phyloP scores from a whole-genome alignment of 2,329 filamentous ascomycete species.

The Lojkania enalia region DNA sequence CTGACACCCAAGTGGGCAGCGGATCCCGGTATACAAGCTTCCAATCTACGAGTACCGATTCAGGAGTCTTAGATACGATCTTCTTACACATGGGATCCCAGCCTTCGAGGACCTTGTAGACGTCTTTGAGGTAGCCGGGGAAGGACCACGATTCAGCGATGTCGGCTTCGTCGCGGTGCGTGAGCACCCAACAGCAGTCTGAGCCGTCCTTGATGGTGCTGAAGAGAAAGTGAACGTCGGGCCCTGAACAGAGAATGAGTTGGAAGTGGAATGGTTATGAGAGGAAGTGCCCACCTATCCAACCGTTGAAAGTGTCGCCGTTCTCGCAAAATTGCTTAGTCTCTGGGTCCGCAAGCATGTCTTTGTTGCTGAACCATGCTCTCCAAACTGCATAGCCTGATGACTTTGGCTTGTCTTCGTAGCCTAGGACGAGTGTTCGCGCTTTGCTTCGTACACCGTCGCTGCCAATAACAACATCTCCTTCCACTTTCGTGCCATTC shows the following conservation, averaged over 20 bases:
- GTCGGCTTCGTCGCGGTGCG: conserved; percentile 40
- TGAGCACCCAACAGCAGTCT: conserved; percentile 45
- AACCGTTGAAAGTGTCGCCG: conserved; percentile 44
- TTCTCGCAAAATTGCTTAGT: conserved; percentile 44
- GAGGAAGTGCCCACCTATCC: conserved; percentile 34
- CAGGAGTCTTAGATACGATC: conserved; percentile 42
- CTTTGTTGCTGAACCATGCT: conserved; percentile 48
- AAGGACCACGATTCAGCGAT: conserved; percentile 44
- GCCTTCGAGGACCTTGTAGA: conserved; percentile 36
- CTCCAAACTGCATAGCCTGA: conserved; percentile 59
- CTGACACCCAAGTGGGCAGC: conserved; percentile 56
- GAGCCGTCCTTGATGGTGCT: conserved; percentile 40
- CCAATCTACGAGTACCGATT: conserved; percentile 53
- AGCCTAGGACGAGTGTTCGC: conserved; percentile 56
- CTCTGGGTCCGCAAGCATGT: conserved; percentile 45
- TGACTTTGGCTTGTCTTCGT: conserved; percentile 56
- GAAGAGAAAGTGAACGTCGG: conserved; percentile 46
- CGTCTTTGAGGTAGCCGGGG: conserved; percentile 38
- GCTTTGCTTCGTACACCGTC: conserved; percentile 59
- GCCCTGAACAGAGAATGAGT: conserved; percentile 21
- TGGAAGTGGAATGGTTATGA: background rate
- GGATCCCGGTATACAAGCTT: conserved; percentile 60
- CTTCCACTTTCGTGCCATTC: conserved; percentile 51
- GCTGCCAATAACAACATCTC: conserved; percentile 56
- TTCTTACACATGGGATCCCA: conserved; percentile 41